Conservation (phyloP, 257 asterid species). For the Solanum etuberosum region DNA sequence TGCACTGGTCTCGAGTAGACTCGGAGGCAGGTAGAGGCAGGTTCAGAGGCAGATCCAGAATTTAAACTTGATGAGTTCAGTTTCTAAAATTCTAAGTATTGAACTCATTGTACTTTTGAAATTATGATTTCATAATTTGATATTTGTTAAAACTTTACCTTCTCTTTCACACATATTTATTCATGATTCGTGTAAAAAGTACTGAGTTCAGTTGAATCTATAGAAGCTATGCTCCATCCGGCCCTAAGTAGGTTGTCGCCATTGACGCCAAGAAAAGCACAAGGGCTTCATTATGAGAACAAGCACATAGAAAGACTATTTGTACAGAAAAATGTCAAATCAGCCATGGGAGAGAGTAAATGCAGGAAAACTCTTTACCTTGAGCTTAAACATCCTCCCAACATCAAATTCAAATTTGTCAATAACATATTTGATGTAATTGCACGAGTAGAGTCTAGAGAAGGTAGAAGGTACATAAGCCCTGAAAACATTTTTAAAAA, state of each 20-base stretch:
- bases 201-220: neutral
- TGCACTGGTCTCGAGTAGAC: neutral
- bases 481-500: no score
- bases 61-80: neutral
- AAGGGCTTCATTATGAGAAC: neutral
- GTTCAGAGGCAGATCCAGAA: neutral
- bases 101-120: neutral
- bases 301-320: neutral
- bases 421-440: no score
- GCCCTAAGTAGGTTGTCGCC: neutral
- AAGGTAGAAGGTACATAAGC: rapidly evolving
- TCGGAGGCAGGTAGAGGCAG: neutral
- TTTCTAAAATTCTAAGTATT: neutral
- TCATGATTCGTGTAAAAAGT: neutral
- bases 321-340: neutral
- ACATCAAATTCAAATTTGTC: no score
- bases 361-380: neutral
- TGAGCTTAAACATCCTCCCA: neutral
- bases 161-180: neutral
- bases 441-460: no score
- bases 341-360: neutral
- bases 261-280: neutral
- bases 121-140: neutral
- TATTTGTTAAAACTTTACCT: neutral
- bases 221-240: neutral